These are phyloP conservation scores for Talaromyces sp. DNA, from an alignment of 2,329 filamentous ascomycete genomes.

Conservation along the genomic window DNA sequence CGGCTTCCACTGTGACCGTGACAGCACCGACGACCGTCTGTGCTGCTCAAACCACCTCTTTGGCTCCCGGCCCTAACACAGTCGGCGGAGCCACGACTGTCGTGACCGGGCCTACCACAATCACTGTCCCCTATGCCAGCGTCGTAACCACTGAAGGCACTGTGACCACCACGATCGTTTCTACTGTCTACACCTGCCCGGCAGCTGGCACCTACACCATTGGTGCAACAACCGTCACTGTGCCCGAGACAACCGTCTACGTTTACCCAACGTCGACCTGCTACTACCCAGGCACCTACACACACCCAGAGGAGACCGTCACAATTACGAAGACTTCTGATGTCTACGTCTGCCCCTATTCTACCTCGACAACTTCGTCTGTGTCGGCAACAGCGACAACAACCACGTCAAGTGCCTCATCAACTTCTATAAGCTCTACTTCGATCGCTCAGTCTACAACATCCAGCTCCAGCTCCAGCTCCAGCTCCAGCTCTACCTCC, in stretches of 20 bases:
- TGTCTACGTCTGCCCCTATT: constrained; percentile 70
- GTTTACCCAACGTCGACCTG: constrained; percentile 65
- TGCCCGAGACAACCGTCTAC: constrained; percentile 52
- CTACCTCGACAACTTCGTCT: constrained; percentile 38
- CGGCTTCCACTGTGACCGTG: constrained; percentile 50
- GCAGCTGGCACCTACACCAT: constrained; percentile 73
- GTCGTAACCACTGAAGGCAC: constrained; percentile 57
- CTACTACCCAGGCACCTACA: constrained; percentile 70
- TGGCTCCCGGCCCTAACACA: constrained; percentile 65
- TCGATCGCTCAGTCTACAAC: constrained; percentile 27
- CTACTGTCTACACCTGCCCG: constrained; percentile 72
- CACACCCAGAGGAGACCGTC: constrained; percentile 62
- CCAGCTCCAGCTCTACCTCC: constrained; percentile 20
- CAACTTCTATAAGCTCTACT: not conserved
- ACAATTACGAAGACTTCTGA: constrained; percentile 68
- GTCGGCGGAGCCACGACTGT: constrained; percentile 71
- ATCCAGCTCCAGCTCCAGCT: constrained; percentile 27
- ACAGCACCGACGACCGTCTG: constrained; percentile 68
- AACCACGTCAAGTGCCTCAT: not conserved
- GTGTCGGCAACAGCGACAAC: constrained; percentile 29
- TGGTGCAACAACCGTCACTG: constrained; percentile 63
- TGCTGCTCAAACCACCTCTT: constrained; percentile 61
- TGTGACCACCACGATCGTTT: constrained; percentile 65
- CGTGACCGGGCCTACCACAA: constrained; percentile 63
- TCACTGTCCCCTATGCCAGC: constrained; percentile 68